Evolutionary conservation across 352 stramenopile species (phyloP).

Genomic region (Phytophthora constricta): DNA sequence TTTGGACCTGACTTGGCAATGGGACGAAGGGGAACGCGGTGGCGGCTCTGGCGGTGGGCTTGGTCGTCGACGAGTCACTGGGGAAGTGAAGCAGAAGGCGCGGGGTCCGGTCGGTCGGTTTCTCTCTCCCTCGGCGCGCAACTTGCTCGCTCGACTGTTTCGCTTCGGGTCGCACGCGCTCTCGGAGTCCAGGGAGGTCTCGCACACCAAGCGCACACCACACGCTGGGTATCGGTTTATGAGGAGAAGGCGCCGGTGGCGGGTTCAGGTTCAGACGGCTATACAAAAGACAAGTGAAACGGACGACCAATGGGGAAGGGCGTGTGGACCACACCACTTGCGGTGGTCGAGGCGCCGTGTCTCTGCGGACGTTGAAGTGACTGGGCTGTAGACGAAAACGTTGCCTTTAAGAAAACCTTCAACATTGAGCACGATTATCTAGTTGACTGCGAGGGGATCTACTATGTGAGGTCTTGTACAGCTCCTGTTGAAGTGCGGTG

Average conservation of each 20-base stretch:
- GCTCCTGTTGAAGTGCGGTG: too few species aligned
- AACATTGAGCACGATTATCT: too few species aligned
- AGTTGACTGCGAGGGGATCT: too few species aligned
- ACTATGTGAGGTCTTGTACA: too few species aligned
- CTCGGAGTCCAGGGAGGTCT: not conserved
- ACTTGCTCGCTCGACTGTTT: not conserved
- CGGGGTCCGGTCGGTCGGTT: not conserved
- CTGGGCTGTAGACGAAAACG: not conserved
- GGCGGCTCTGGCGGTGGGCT: not conserved
- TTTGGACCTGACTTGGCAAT: too few species aligned
- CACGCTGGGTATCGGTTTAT: slow-evolving; percentile 15
- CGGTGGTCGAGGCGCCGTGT: slow-evolving; percentile 7
- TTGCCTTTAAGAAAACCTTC: too few species aligned
- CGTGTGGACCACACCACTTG: slow-evolving; percentile 27
- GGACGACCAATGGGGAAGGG: slow-evolving; percentile 6
- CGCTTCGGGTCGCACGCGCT: too few species aligned
- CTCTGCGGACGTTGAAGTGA: slow-evolving; percentile 31
- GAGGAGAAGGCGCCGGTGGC: slow-evolving; percentile 11
- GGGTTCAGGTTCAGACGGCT: too few species aligned
- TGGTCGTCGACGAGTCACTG: not conserved
- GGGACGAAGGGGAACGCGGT: not conserved
- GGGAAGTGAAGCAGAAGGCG: not conserved
- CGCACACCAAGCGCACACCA: not conserved
- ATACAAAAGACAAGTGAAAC: too few species aligned
- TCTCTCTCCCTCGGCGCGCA: not conserved